A percentile compares a stretch with the other conserved stretches of the same genome.
Conservation (phyloP, 139 green algal species). For the Spirogloea muscicola region DNA sequence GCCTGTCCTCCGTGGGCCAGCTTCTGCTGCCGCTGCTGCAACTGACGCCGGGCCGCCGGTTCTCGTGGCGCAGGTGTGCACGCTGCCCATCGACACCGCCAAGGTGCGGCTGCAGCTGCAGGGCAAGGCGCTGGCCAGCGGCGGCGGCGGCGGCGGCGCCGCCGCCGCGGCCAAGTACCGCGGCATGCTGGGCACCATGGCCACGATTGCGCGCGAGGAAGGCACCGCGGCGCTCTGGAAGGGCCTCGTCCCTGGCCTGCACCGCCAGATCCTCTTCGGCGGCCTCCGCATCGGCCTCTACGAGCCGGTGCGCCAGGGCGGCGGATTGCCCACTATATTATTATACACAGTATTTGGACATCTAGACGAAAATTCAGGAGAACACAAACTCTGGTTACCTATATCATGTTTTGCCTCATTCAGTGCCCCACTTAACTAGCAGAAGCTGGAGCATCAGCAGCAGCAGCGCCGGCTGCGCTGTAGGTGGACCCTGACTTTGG, state of each 20-base stretch:
- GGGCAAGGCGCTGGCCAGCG: slow-evolving; percentile 8
- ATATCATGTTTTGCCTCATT: background rate
- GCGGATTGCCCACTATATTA: slow-evolving; percentile 46
- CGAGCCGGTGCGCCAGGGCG: slow-evolving; percentile 69
- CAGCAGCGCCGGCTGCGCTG: background rate
- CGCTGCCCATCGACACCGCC: slow-evolving; percentile 88
- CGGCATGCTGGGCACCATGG: slow-evolving; percentile 85
- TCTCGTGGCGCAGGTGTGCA: slow-evolving; percentile 56
- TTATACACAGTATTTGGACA: background rate
- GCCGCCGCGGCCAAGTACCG: slow-evolving; percentile 64
- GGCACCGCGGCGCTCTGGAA: slow-evolving; percentile 86
- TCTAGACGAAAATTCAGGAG: background rate
- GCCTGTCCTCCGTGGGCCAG: too few relatives aligned
- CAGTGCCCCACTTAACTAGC: background rate
- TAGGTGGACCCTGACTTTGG: background rate
- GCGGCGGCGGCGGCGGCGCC: slow-evolving; percentile 25
- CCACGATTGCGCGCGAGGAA: slow-evolving; percentile 88
- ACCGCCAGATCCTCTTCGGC: slow-evolving; percentile 91
- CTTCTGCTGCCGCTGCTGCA: too few relatives aligned
- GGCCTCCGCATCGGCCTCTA: slow-evolving; percentile 96
- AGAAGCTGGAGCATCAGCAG: too few relatives aligned
- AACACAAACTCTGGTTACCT: background rate
- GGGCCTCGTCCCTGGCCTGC: slow-evolving; percentile 85
- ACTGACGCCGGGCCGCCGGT: too few relatives aligned
- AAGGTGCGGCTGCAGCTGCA: slow-evolving; percentile 96